Base-by-base conservation (phyloP, 2,329 filamentous ascomycete genomes). In the Verticillium albo-atrum region DNA sequence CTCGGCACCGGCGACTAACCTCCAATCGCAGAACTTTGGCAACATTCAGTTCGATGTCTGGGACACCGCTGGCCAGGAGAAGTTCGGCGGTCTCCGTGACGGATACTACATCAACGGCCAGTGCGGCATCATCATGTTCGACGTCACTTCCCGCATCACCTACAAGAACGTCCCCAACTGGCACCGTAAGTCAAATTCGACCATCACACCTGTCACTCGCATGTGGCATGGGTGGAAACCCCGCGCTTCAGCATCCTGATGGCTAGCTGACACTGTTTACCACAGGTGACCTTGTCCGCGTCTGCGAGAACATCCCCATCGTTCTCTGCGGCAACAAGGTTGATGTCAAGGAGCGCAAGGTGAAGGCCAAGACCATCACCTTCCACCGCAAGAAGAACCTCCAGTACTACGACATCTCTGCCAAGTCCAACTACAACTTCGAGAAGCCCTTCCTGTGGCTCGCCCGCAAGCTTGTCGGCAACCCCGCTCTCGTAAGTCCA, bases 321-420 rank as follows among this genome's bases (percentile, higher is more conserved):
- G 95, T 98, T 72, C 90, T 99, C 67, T 92, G 89, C 79, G 94
- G 94, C 74, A 99, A 99, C 91, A 99, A 99, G 88, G 94, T 99
- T 78, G 94, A 99, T 74, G 95, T 99, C 67, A 99, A 99, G 90
- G 95, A 99, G 88, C 92, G 95, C 80, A 99, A 99, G 84, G 95
- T 99, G 77, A 99, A 99, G 89, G 95, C 95, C 75, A 99, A 99
- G 91, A 96, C 94, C 76, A 99, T 99, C 81, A 99, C 95, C 68
- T 99, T 99, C 91, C 95, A 99, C 87, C 92, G 95, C 82, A 99
- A 99, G 91, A 99, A 99, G 89, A 99, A 98, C 82, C 89, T 99
- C 57, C 95, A 99, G 82, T 99, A 98, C 88, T 99, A 99, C 86
- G 95, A 98, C 72, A 98, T 98, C 77, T 97, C 92, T 50, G 95